Evolutionary conservation across 176 grass and related monocot species (phyloP).

Genomic region (Oryza brachyantha): DNA sequence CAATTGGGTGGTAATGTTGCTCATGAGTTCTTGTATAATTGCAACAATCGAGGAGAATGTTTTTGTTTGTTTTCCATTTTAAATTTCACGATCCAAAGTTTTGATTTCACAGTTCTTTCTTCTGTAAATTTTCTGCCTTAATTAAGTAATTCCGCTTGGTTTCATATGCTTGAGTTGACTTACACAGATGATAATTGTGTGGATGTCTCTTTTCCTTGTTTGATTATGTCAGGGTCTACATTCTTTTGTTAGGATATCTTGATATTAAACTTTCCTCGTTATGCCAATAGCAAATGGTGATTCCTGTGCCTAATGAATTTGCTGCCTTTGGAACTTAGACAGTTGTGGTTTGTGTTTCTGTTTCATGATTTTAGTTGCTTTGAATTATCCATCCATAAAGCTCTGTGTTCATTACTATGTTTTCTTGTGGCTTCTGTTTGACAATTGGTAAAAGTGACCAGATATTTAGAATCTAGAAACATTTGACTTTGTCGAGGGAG

Average conservation of each 20-base stretch:
- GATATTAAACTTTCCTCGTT: neutral
- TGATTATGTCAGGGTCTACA: neutral
- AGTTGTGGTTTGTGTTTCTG: neutral
- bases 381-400: neutral
- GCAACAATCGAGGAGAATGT: neutral
- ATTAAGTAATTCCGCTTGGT: neutral
- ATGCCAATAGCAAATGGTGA: neutral
- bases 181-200: neutral
- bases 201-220: neutral
- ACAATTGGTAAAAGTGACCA: neutral
- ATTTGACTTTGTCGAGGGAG: neutral
- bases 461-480: neutral
- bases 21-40: neutral
- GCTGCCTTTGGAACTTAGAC: neutral
- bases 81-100: neutral
- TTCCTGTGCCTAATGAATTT: neutral
- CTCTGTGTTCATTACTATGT: neutral
- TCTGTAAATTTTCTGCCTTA: neutral
- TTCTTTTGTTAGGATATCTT: neutral
- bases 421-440: neutral
- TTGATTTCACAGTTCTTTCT: too few species aligned
- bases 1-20: conserved; percentile 28
- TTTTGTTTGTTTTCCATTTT: conserved; percentile 3
- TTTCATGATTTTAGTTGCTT: neutral
- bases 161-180: conserved; percentile 1